A percentile compares a stretch with the other conserved stretches of the same genome.
These are phyloP conservation scores for Chaetomiaceae sp. DNA, from an alignment of 2,329 filamentous ascomycete species.

Conservation along the genomic window DNA sequence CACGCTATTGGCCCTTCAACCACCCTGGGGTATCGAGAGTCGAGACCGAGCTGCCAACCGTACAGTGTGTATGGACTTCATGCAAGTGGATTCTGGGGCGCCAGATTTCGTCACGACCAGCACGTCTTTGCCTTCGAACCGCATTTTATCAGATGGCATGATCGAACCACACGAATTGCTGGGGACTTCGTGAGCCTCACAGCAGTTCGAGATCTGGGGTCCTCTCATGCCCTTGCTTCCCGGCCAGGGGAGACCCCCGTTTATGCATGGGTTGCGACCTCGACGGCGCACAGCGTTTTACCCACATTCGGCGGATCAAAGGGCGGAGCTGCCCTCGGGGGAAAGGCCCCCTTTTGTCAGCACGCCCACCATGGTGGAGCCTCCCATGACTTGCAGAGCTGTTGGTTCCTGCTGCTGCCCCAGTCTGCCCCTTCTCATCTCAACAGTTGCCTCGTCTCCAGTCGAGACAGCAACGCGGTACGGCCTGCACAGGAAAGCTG, in stretches of 20 bases:
- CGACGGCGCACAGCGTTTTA: conserved; percentile 1
- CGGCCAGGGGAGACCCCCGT: conserved; percentile 13
- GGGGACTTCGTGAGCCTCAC: too few relatives aligned
- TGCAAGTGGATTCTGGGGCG: background rate
- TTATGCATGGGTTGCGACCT: background rate
- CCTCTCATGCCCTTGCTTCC: background rate
- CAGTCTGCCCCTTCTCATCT: conserved; percentile 2
- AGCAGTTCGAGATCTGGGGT: too few relatives aligned
- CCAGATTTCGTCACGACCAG: background rate
- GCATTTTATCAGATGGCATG: background rate
- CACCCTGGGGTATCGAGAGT: background rate
- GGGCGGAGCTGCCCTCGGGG: background rate
- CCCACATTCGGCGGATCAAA: conserved; percentile 1
- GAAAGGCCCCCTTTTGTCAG: conserved; percentile 7
- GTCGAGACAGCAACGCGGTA: conserved; percentile 1
- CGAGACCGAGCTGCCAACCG: too few relatives aligned
- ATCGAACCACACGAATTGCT: background rate
- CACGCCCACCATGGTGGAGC: background rate
- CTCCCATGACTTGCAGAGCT: background rate
- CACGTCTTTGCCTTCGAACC: too few relatives aligned
- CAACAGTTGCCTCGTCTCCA: conserved; percentile 6
- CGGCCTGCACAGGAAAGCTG: background rate
- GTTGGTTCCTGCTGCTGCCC: background rate
- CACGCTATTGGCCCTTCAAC: background rate
- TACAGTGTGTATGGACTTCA: too few relatives aligned